Conservation (phyloP, 1,139 yeast genomes). For the Kodamaea derodonti region DNA sequence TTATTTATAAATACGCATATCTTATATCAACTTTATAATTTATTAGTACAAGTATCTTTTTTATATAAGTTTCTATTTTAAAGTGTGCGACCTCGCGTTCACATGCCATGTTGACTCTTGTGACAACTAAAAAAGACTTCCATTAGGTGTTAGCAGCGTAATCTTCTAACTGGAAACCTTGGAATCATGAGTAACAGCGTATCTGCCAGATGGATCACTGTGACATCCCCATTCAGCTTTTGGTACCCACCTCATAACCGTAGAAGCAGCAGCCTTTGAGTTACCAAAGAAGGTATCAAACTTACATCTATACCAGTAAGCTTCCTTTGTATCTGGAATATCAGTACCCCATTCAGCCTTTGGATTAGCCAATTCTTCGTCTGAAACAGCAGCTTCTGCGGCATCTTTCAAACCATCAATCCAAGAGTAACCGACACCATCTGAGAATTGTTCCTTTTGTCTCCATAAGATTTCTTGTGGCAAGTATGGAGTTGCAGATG, state of each 20-base stretch:
- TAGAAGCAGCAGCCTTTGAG: conserved; percentile 85
- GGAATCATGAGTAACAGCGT: conserved; percentile 79
- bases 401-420: conserved; percentile 95
- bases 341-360: conserved; percentile 96
- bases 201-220: conserved; percentile 98
- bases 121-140: no score
- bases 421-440: conserved; percentile 99
- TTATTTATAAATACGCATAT: no score
- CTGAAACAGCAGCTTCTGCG: conserved; percentile 81
- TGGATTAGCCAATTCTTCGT: conserved; percentile 84
- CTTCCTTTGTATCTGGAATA: conserved; percentile 95
- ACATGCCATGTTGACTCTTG: no score
- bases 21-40: no score
- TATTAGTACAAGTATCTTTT: no score
- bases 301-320: conserved; percentile 97
- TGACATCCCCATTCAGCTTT: conserved; percentile 99
- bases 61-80: no score
- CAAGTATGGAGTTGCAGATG: conserved; percentile 72
- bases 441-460: conserved; percentile 99
- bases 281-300: conserved; percentile 86
- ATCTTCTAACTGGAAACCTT: no score
- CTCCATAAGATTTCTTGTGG: conserved; percentile 98
- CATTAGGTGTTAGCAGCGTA: no score
- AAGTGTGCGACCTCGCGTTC: no score
- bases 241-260: conserved; percentile 99